Evolutionary conservation across 768 basidiomycete species (phyloP).

Genomic region (Tephrocybe sp.): DNA sequence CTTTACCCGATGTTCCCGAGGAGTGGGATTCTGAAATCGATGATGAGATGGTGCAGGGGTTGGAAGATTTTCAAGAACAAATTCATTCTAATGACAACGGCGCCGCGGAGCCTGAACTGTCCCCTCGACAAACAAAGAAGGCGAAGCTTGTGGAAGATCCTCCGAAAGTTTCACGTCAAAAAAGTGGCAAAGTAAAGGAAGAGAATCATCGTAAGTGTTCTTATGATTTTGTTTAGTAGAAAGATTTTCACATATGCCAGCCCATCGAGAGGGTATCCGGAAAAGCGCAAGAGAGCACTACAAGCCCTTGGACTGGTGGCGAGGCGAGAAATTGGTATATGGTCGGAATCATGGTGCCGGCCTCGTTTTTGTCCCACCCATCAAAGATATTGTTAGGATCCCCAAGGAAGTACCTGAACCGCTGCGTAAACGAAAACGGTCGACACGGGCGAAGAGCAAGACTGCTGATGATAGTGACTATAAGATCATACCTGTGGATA

Average conservation of each 20-base stretch:
- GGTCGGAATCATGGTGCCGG: slow-evolving; percentile 51
- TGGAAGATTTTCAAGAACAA: slow-evolving; percentile 34
- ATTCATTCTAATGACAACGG: slow-evolving; percentile 29
- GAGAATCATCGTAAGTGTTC: slow-evolving; percentile 41
- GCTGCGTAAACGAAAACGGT: slow-evolving; percentile 38
- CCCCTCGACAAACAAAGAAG: slow-evolving; percentile 36
- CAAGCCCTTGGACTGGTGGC: slow-evolving; percentile 87
- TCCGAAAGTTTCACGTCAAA: slow-evolving; percentile 19
- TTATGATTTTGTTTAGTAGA: no score
- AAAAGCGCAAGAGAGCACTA: slow-evolving; percentile 70
- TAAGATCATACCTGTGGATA: slow-evolving; percentile 30
- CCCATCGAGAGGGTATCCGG: slow-evolving; percentile 54
- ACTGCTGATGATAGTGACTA: slow-evolving; percentile 36
- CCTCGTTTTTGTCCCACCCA: slow-evolving; percentile 53
- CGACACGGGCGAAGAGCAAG: slow-evolving; percentile 53
- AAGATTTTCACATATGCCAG: no score
- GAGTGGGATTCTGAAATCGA: slow-evolving; percentile 45
- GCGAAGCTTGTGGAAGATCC: slow-evolving; percentile 25
- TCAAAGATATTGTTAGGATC: slow-evolving; percentile 59
- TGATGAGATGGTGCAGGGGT: slow-evolving; percentile 41
- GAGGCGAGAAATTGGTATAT: slow-evolving; percentile 88
- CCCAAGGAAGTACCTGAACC: slow-evolving; percentile 39
- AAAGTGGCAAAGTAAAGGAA: slow-evolving; percentile 33
- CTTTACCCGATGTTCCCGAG: slow-evolving; percentile 34
- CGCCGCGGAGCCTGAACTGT: slow-evolving; percentile 27